Conservation (phyloP, 257 asterid genomes). For the Plantago major region DNA sequence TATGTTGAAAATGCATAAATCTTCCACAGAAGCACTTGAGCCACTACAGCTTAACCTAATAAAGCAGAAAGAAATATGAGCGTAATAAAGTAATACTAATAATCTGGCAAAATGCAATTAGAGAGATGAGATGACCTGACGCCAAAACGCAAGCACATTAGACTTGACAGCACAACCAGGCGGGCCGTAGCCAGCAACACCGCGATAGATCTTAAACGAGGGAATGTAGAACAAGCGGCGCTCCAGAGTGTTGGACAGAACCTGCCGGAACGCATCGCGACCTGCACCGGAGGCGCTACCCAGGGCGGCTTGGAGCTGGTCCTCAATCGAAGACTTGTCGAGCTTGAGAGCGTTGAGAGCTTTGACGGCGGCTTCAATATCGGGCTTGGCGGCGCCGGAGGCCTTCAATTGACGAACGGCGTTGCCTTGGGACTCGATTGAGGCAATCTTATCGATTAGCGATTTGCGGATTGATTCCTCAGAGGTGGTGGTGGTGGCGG, state of each 20-base stretch:
- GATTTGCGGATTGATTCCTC: neutral
- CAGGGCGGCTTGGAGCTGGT: neutral
- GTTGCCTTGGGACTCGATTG: slow-evolving; percentile 8
- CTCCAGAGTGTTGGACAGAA: slow-evolving; percentile 52
- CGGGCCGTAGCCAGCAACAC: slow-evolving; percentile 64
- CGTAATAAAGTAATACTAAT: too few species aligned
- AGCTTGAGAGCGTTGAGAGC: slow-evolving; percentile 3
- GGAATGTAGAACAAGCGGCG: slow-evolving; percentile 57
- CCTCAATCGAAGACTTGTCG: slow-evolving; percentile 2
- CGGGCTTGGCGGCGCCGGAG: slow-evolving; percentile 1
- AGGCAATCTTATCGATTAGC: neutral
- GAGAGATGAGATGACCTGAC: slow-evolving; percentile 44
- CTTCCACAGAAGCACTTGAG: too few species aligned
- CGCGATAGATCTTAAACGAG: slow-evolving; percentile 50
- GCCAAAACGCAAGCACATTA: slow-evolving; percentile 60
- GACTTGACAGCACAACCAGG: slow-evolving; percentile 61
- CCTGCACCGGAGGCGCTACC: neutral
- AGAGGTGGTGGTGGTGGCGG: too few species aligned
- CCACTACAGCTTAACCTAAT: too few species aligned
- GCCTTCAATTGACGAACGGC: slow-evolving; percentile 11
- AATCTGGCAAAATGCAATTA: too few species aligned
- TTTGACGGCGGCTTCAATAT: neutral
- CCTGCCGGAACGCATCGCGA: slow-evolving; percentile 43
- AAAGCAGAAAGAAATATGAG: too few species aligned
- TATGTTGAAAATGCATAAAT: too few species aligned